These are phyloP conservation scores for Mycena floridula DNA, from an alignment of 768 basidiomycete species.

Conservation along the genomic window DNA sequence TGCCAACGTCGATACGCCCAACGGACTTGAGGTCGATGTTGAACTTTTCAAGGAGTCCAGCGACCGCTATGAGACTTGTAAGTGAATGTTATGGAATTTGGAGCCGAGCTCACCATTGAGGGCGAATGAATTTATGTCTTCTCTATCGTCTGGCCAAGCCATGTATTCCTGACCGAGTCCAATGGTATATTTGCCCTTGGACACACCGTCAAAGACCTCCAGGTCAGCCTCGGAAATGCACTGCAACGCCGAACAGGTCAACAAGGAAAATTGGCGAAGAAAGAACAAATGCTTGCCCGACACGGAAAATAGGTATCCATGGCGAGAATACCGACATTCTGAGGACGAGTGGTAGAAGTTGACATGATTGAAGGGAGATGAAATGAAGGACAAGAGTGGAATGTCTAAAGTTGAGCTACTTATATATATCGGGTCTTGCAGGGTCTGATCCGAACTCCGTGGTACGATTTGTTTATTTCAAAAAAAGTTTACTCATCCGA, in stretches of 20 bases:
- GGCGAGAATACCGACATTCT: conserved; percentile 91
- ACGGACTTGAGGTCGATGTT: conserved; percentile 94
- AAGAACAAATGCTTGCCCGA: conserved; percentile 49
- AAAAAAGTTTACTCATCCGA: too few relatives aligned
- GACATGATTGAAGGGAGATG: too few relatives aligned
- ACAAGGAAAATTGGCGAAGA: conserved; percentile 4
- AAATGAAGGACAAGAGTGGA: too few relatives aligned
- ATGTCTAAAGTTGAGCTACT: too few relatives aligned
- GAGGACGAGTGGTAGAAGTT: conserved; percentile 55
- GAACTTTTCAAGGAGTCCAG: conserved; percentile 87
- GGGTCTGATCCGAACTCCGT: too few relatives aligned
- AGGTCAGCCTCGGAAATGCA: conserved; percentile 95
- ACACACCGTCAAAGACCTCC: conserved; percentile 89
- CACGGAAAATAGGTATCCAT: conserved; percentile 95
- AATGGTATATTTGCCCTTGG: conserved; percentile 97
- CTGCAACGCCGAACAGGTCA: conserved; percentile 38
- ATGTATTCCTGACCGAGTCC: conserved; percentile 97
- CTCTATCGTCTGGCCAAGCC: conserved; percentile 98
- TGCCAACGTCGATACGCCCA: conserved; percentile 96
- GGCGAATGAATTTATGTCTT: conserved; percentile 98
- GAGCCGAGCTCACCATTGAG: conserved; percentile 89
- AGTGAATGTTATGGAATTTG: too few relatives aligned
- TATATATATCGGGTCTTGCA: too few relatives aligned
- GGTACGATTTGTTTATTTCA: too few relatives aligned
- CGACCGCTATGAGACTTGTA: conserved; percentile 54